Evolutionary conservation across 2,329 filamentous ascomycete genomes (phyloP), one percentile per base, ranked within the genome.

Genomic region (Pseudogymnoascus sp.): DNA sequence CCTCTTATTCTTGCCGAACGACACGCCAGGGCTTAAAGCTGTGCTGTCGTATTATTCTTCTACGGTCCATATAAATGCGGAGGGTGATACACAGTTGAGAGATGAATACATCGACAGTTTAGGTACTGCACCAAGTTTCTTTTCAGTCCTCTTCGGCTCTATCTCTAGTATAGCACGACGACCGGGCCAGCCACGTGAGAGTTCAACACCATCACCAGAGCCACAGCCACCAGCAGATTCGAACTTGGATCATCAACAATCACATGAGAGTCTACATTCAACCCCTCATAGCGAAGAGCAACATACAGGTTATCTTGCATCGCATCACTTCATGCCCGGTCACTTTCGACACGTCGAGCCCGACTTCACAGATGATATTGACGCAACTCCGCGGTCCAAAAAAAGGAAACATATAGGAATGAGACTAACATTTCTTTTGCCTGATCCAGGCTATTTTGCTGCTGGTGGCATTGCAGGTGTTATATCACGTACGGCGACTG

Each of bases 371-470:
- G 55, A 66, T 52, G 25, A 61, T 15, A 36, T 45, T 60, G 60
- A 65, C 31, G 31, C 61, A 33, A 39, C 35, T 31, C 36, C 36
- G 13, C 58, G 40, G 5, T 40, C 55, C 21, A 64, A 64, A 60
- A 69, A 69, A 64, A 40, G 18, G 37, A 59, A 40, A 59, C 33
- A 2, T 29, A 15, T 10, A 33, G 12, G 35, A 55, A 55, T 55
- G 48, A 55, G 48, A 64, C 70, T 73, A 65, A 70, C 66, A 60
- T 67, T 69, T 48, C 66, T 72, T 64, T 80, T 91, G 75, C 90
- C 89, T 75, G 84, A 91, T 85, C 82, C 88, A 96, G 94, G 94
- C 83, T 99, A 97, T 79, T 99, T 97, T 77, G 77, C 96, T 78
- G 94, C 94, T 74, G 94, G 94, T 80, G 94, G 92, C 75, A 81